These are phyloP conservation scores for Populus hybrid DNA, from an alignment of 441 rosid genomes.

Conservation along the genomic window DNA sequence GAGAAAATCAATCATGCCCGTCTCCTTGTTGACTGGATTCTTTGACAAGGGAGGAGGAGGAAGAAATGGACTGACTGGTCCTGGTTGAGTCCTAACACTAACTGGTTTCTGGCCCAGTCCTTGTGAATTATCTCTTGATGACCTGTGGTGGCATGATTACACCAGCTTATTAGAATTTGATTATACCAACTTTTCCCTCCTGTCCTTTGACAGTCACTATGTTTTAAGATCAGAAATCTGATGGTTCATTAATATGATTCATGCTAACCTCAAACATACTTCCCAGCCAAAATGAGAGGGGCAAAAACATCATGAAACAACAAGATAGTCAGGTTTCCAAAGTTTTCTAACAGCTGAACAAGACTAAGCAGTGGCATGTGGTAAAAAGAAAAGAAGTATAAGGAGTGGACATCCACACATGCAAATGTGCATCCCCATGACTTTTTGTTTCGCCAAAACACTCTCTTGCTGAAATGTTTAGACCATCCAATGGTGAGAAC, in stretches of 20 bases:
- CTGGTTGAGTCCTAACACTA: conserved; percentile 33
- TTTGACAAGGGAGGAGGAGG: conserved; percentile 85
- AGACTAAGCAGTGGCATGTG: background rate
- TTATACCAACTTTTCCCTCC: background rate
- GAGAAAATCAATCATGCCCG: conserved; percentile 65
- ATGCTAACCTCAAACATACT: background rate
- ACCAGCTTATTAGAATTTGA: conserved; percentile 3
- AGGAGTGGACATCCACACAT: background rate
- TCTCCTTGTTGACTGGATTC: conserved; percentile 51
- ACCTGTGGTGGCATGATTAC: conserved; percentile 40
- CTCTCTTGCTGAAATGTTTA: background rate
- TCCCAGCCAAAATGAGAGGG: background rate
- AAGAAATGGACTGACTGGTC: conserved; percentile 48
- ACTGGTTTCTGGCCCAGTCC: conserved; percentile 49
- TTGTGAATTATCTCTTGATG: conserved; percentile 58
- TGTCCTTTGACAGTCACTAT: background rate
- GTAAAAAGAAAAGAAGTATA: background rate
- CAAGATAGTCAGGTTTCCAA: background rate
- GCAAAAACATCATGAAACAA: background rate
- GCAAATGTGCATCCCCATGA: background rate
- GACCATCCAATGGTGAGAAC: background rate
- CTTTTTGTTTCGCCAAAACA: background rate
- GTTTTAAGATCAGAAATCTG: background rate
- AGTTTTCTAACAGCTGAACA: background rate
- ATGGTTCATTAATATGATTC: background rate